Percentiles rank a stretch among this genome's conserved stretches.
Evolutionary conservation across 2,329 filamentous ascomycete genomes (phyloP).

Genomic region (Blastomyces gilchristii): DNA sequence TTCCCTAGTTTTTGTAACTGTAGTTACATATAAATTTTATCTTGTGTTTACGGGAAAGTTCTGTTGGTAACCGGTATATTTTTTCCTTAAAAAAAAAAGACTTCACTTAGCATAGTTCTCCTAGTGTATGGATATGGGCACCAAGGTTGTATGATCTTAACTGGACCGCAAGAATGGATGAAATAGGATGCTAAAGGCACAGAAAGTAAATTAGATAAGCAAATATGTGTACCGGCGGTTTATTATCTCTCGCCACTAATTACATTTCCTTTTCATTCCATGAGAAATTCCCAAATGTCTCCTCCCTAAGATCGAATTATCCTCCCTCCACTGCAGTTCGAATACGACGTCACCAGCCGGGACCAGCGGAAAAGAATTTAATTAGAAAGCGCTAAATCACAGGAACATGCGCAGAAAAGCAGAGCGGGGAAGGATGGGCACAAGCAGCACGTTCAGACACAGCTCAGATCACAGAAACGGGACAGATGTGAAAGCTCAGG

Average conservation of each 20-base stretch:
- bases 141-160: not conserved
- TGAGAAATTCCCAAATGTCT: not conserved
- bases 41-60: not conserved
- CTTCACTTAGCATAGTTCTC: not conserved
- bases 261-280: not conserved
- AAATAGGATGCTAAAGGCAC: no score
- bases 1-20: not conserved
- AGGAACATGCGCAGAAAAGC: no score
- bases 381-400: not conserved
- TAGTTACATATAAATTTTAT: not conserved
- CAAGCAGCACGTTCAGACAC: no score
- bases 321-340: not conserved
- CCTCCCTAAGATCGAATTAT: not conserved
- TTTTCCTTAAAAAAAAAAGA: not conserved
- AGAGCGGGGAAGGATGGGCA: no score
- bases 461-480: no score
- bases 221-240: no score
- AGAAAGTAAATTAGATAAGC: not conserved
- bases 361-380: not conserved
- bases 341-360: not conserved
- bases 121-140: not conserved
- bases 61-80: not conserved
- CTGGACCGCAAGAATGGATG: no score
- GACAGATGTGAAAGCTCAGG: no score
- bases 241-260: no score